These are phyloP conservation scores for Saturnispora besseyi DNA, from an alignment of 805 yeast genomes.

Conservation along the genomic window DNA sequence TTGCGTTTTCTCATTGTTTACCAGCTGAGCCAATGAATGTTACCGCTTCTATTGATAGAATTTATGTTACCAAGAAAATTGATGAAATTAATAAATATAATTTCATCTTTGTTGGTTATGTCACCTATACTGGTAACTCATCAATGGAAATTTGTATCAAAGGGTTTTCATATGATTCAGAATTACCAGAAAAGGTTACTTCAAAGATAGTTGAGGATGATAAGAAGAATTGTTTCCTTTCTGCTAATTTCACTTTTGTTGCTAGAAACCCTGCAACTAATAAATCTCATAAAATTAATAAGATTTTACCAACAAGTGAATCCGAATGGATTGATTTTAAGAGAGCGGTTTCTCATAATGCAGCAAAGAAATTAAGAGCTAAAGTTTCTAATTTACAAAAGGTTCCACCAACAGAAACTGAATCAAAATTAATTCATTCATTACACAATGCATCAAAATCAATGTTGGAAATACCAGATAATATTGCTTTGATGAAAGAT, in stretches of 20 bases:
- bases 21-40: slow-evolving; percentile 95
- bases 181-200: slow-evolving; percentile 38
- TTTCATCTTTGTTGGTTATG: slow-evolving; percentile 81
- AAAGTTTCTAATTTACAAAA: slow-evolving; percentile 48
- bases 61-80: slow-evolving; percentile 75
- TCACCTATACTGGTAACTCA: slow-evolving; percentile 89
- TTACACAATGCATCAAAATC: slow-evolving; percentile 53
- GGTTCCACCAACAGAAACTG: slow-evolving; percentile 71
- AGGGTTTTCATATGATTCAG: slow-evolving; percentile 67
- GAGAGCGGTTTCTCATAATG: slow-evolving; percentile 84
- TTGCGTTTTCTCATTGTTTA: slow-evolving; percentile 85
- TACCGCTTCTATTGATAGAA: slow-evolving; percentile 90
- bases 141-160: slow-evolving; percentile 92
- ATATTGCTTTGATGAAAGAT: slow-evolving; percentile 58
- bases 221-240: slow-evolving; percentile 59
- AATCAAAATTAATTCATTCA: slow-evolving; percentile 64
- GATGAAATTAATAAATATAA: slow-evolving; percentile 70
- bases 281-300: slow-evolving; percentile 78
- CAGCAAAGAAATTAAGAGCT: slow-evolving; percentile 74
- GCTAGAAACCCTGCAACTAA: slow-evolving; percentile 94
- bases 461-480: slow-evolving; percentile 35
- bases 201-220: slow-evolving; percentile 47
- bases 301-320: slow-evolving; percentile 65
- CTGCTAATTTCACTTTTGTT: slow-evolving; percentile 91
- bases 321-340: slow-evolving; percentile 75